Evolutionary conservation across 1,139 yeast genomes (phyloP).

Genomic region (Debaryomycetaceae sp.): DNA sequence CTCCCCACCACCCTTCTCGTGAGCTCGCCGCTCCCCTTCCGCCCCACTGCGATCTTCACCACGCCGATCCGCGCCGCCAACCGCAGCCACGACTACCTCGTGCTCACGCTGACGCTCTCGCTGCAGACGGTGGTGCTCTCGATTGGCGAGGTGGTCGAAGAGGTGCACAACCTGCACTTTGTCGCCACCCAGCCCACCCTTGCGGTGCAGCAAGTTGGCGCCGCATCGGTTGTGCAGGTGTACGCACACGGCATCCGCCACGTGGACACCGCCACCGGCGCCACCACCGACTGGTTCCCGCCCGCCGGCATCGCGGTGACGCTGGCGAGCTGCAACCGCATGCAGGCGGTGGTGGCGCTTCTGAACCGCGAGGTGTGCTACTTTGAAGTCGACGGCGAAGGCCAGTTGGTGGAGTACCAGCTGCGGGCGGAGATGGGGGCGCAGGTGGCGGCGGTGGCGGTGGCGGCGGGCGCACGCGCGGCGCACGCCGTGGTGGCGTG

Average conservation of each 20-base stretch:
- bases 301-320: constrained; percentile 72
- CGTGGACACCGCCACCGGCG: constrained; percentile 31
- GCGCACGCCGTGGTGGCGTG: constrained; percentile 67
- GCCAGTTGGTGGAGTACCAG: constrained; percentile 67
- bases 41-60: constrained; percentile 62
- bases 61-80: constrained; percentile 45
- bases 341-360: constrained; percentile 67
- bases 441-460: constrained; percentile 48
- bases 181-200: constrained; percentile 56
- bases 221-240: constrained; percentile 62
- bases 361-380: constrained; percentile 75
- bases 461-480: constrained; percentile 44
- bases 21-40: constrained; percentile 62
- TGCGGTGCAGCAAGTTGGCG: constrained; percentile 68
- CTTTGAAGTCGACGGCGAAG: constrained; percentile 70
- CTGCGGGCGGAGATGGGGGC: constrained; percentile 53
- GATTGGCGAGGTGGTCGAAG: constrained; percentile 77
- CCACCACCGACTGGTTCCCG: constrained; percentile 69
- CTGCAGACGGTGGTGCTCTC: constrained; percentile 67
- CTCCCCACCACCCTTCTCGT: constrained; percentile 59
- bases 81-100: constrained; percentile 56
- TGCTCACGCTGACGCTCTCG: constrained; percentile 56
- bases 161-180: constrained; percentile 64
- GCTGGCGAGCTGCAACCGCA: constrained; percentile 56
- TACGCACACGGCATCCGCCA: constrained; percentile 72